These are phyloP conservation scores for Rehmannia glutinosa DNA, from an alignment of 257 asterid species.

Conservation along the genomic window DNA sequence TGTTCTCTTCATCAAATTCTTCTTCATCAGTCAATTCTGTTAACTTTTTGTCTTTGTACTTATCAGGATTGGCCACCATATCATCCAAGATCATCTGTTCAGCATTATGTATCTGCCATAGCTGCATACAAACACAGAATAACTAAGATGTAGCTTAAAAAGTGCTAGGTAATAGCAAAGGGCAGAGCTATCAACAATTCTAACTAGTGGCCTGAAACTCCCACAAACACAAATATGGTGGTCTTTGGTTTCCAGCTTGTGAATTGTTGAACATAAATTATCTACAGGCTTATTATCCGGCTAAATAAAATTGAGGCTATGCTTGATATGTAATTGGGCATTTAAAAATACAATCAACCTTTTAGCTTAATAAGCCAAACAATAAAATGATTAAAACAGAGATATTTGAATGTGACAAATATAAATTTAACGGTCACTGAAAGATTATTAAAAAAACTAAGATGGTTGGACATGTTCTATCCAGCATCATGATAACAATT, in stretches of 20 bases:
- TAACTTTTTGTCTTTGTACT: slow-evolving; percentile 60
- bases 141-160: background rate
- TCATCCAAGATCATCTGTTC: slow-evolving; percentile 97
- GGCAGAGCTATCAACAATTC: background rate
- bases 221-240: background rate
- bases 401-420: background rate
- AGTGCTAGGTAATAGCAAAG: background rate
- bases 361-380: background rate
- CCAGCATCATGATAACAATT: background rate
- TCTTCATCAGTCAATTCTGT: slow-evolving; percentile 72
- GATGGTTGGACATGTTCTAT: background rate
- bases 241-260: background rate
- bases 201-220: slow-evolving; percentile 10
- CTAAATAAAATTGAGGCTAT: background rate
- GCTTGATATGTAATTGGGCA: background rate
- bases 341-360: background rate
- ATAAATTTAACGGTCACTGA: background rate
- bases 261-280: background rate
- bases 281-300: background rate
- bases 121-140: slow-evolving; percentile 36
- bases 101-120: slow-evolving; percentile 92
- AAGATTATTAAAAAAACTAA: background rate
- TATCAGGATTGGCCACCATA: slow-evolving; percentile 67
- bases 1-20: slow-evolving; percentile 67
- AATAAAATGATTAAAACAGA: background rate